These are phyloP conservation scores for Phytophthora uliginosa DNA, from an alignment of 352 stramenopile genomes.

Conservation along the genomic window DNA sequence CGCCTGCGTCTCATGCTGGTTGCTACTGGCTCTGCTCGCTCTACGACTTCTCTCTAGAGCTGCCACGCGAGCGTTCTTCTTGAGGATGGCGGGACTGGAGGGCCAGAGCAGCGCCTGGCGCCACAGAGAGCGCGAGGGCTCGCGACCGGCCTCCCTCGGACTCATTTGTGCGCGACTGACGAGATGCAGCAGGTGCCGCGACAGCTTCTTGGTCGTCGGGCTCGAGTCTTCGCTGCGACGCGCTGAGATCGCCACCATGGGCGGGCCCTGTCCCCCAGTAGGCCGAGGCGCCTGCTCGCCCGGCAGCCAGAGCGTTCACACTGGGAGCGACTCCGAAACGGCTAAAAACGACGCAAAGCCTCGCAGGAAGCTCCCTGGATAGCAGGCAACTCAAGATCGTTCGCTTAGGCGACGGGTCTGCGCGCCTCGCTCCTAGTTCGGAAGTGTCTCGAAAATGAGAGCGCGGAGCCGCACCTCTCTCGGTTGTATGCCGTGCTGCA, in stretches of 20 bases:
- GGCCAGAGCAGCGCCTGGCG: slow-evolving; percentile 47
- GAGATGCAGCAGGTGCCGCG: slow-evolving; percentile 36
- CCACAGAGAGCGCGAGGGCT: slow-evolving; percentile 43
- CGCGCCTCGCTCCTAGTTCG: slow-evolving; percentile 33
- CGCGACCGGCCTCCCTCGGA: slow-evolving; percentile 24
- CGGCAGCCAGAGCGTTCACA: slow-evolving; percentile 15
- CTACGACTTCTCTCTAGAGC: slow-evolving; percentile 19
- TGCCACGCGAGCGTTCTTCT: slow-evolving; percentile 43
- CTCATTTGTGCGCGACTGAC: slow-evolving; percentile 25
- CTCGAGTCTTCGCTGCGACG: slow-evolving; percentile 32
- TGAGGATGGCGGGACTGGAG: slow-evolving; percentile 37
- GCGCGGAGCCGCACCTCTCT: background rate
- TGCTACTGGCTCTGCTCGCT: slow-evolving; percentile 26
- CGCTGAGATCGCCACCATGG: slow-evolving; percentile 38
- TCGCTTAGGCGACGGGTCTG: slow-evolving; percentile 20
- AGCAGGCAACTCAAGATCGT: slow-evolving; percentile 21
- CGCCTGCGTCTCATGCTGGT: slow-evolving; percentile 29
- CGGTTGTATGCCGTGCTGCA: background rate
- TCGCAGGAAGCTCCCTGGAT: slow-evolving; percentile 1
- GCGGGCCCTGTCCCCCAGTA: slow-evolving; percentile 27
- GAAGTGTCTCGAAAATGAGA: slow-evolving; percentile 21
- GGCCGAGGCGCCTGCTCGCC: slow-evolving; percentile 25
- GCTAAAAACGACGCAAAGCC: slow-evolving; percentile 25
- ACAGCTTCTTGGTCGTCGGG: slow-evolving; percentile 26
- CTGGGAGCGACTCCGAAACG: slow-evolving; percentile 24